Evolutionary conservation across 768 basidiomycete genomes (phyloP).

Genomic region (Boletus reticuloceps): DNA sequence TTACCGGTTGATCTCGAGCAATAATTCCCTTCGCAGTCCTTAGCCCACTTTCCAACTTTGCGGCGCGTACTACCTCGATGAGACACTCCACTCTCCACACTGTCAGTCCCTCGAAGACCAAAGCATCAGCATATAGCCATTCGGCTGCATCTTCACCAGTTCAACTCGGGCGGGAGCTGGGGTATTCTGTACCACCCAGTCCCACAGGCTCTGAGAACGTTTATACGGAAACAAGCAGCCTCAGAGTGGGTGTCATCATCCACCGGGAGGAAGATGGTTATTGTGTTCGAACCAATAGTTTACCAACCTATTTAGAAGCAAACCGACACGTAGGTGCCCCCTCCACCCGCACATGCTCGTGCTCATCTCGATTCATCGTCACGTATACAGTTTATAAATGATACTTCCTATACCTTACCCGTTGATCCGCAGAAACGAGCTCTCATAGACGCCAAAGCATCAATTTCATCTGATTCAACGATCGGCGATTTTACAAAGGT

Average conservation of each 20-base stretch:
- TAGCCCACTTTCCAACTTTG: constrained; percentile 40
- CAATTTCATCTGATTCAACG: constrained; percentile 79
- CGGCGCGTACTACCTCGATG: constrained; percentile 41
- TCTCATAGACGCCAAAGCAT: constrained; percentile 76
- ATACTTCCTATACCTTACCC: constrained; percentile 51
- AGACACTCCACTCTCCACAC: constrained; percentile 56
- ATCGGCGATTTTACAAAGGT: constrained; percentile 83
- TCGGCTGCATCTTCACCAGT: constrained; percentile 16
- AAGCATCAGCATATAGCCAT: background rate
- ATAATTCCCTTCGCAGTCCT: constrained; percentile 36
- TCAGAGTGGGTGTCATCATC: constrained; percentile 64
- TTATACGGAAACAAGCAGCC: constrained; percentile 37
- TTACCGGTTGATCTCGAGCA: background rate
- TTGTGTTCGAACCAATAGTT: constrained; percentile 71
- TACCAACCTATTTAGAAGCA: constrained; percentile 74
- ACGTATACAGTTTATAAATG: constrained; percentile 43
- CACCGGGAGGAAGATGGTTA: constrained; percentile 53
- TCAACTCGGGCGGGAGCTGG: constrained; percentile 28
- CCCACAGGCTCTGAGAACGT: constrained; percentile 41
- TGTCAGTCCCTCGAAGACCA: constrained; percentile 17
- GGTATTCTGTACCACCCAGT: constrained; percentile 44
- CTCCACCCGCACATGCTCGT: background rate
- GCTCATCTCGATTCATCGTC: constrained; percentile 14
- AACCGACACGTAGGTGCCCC: constrained; percentile 64
- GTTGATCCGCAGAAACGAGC: constrained; percentile 60